phyloP scores from a whole-genome alignment of 2,329 filamentous ascomycete species.

The Fusarium sp. region DNA sequence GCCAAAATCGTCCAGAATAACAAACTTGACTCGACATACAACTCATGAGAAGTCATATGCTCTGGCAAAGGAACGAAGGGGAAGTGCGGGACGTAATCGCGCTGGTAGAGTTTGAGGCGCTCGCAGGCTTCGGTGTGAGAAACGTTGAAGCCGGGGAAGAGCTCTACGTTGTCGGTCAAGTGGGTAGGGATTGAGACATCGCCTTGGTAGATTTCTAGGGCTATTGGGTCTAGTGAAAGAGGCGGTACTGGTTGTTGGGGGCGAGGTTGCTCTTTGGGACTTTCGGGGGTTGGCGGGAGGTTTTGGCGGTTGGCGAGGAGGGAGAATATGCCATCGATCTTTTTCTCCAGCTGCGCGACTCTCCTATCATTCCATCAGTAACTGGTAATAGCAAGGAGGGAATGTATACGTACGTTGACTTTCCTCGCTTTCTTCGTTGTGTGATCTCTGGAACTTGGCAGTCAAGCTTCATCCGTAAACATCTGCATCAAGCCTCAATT shows the following conservation, averaged over 20 bases:
- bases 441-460: conserved; percentile 51
- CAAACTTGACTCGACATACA: conserved; percentile 50
- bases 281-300: conserved; percentile 43
- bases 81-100: conserved; percentile 49
- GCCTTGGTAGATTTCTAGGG: neutral
- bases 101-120: conserved; percentile 50
- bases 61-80: conserved; percentile 53
- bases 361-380: conserved; percentile 39
- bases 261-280: conserved; percentile 29
- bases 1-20: conserved; percentile 55
- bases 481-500: conserved; percentile 29
- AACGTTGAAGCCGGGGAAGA: conserved; percentile 53
- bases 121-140: conserved; percentile 49
- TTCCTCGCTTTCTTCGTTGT: conserved; percentile 51
- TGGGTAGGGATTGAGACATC: neutral
- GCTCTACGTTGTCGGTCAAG: conserved; percentile 30
- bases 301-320: conserved; percentile 49
- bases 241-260: neutral
- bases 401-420: conserved; percentile 48
- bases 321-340: conserved; percentile 55
- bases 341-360: conserved; percentile 53
- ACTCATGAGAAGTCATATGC: conserved; percentile 41
- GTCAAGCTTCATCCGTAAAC: conserved; percentile 49
- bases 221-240: neutral
- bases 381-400: too few relatives aligned